Conservation (phyloP, 768 basidiomycete genomes). For the Amanita polypyramis region DNA sequence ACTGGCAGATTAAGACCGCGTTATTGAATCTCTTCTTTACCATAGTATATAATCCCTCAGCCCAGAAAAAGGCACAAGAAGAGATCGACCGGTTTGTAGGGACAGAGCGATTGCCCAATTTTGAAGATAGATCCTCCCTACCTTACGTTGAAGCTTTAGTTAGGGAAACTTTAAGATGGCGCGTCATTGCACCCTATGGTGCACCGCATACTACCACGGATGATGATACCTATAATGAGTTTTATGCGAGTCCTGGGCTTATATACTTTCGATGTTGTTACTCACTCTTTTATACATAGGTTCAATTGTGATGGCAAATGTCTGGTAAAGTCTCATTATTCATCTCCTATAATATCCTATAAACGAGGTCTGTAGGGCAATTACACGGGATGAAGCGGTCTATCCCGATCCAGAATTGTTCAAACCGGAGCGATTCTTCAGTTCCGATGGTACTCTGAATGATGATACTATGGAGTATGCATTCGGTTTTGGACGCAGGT, state of each 20-base stretch:
- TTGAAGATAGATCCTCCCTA: conserved; percentile 11
- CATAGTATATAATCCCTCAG: conserved; percentile 13
- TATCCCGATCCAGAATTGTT: conserved; percentile 20
- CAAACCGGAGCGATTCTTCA: conserved; percentile 18
- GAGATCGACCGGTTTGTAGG: conserved; percentile 13
- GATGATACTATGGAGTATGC: conserved; percentile 13
- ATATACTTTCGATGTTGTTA: not conserved
- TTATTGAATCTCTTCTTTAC: conserved; percentile 9
- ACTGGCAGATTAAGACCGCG: not conserved
- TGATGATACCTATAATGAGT: conserved; percentile 16
- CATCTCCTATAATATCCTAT: not conserved
- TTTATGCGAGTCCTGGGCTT: conserved; percentile 3
- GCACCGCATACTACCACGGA: conserved; percentile 11
- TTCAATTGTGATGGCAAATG: conserved; percentile 13
- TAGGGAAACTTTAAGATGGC: conserved; percentile 13
- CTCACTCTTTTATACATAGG: conserved; percentile 1
- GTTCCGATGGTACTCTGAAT: conserved; percentile 9
- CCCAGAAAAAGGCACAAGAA: conserved; percentile 10
- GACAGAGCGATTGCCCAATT: conserved; percentile 11
- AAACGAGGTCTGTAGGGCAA: conserved; percentile 11
- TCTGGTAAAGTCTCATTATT: conserved; percentile 8
- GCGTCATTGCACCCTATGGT: conserved; percentile 10
- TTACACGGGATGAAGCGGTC: conserved; percentile 18
- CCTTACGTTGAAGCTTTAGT: conserved; percentile 10
- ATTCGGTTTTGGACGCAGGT: conserved; percentile 28